Conservation (phyloP, 768 basidiomycete genomes). For the Kockovaella imperatae region DNA sequence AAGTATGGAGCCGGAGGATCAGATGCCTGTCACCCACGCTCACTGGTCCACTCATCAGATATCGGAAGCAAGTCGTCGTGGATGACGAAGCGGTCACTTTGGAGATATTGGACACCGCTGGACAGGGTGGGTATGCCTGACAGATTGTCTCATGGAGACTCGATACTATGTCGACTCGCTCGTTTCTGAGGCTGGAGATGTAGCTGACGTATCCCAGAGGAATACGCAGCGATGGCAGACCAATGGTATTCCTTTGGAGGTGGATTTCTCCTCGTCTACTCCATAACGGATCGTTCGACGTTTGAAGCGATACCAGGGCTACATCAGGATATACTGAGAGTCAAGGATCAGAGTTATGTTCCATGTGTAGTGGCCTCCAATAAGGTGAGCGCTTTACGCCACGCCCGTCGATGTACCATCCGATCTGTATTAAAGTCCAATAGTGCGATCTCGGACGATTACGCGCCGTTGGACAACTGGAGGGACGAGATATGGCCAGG, state of each 20-base stretch:
- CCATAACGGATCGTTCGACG: constrained; percentile 49
- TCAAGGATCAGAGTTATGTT: constrained; percentile 49
- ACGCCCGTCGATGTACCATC: not conserved
- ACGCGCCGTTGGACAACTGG: constrained; percentile 30
- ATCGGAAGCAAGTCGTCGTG: constrained; percentile 48
- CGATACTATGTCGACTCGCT: not conserved
- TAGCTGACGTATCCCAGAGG: constrained; percentile 15
- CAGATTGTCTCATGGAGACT: not conserved
- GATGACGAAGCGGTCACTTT: constrained; percentile 50
- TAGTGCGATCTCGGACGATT: constrained; percentile 32
- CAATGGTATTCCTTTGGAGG: constrained; percentile 46
- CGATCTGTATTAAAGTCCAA: not conserved
- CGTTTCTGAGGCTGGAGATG: not conserved
- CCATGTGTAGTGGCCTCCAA: constrained; percentile 50
- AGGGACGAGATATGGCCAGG: constrained; percentile 40
- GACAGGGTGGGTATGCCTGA: constrained; percentile 46
- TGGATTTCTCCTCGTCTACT: constrained; percentile 51
- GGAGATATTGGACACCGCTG: constrained; percentile 52
- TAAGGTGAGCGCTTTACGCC: constrained; percentile 39
- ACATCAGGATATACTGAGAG: constrained; percentile 48
- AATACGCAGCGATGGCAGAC: constrained; percentile 43
- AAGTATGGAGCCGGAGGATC: not conserved
- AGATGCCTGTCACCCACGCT: not conserved
- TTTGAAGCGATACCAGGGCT: constrained; percentile 49
- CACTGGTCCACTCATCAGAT: constrained; percentile 1